Evolutionary conservation across 371 early-diverging fungal genomes (phyloP).

Genomic region (Actinomortierella ambigua): DNA sequence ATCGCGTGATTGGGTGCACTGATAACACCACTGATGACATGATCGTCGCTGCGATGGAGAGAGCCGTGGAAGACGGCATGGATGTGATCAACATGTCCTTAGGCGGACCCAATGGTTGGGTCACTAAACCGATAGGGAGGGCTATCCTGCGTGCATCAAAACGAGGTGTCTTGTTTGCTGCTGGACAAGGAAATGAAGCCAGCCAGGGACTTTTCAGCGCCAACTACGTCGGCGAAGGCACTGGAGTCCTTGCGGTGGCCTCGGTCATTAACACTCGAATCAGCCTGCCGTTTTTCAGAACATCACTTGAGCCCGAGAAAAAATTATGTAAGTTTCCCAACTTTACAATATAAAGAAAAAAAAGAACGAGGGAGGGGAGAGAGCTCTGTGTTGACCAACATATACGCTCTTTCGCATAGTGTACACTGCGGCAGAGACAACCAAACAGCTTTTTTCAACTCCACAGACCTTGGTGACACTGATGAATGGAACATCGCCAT

Average conservation of each 20-base stretch:
- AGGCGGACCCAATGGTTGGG: slow-evolving; percentile 46
- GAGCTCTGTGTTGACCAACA: too few relatives aligned
- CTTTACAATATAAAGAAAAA: too few relatives aligned
- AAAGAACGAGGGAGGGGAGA: too few relatives aligned
- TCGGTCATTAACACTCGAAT: slow-evolving; percentile 27
- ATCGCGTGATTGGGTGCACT: slow-evolving; percentile 33
- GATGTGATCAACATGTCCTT: slow-evolving; percentile 67
- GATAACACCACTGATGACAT: slow-evolving; percentile 67
- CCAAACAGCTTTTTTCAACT: too few relatives aligned
- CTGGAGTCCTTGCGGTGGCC: slow-evolving; percentile 16
- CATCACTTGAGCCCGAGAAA: slow-evolving; percentile 1
- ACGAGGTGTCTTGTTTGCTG: slow-evolving; percentile 17
- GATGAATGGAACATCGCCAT: slow-evolving; percentile 21
- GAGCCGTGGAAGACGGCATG: slow-evolving; percentile 72
- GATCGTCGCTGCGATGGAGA: slow-evolving; percentile 74
- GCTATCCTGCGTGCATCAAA: slow-evolving; percentile 2
- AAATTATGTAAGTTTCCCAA: slow-evolving; percentile 12
- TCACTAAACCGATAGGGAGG: slow-evolving; percentile 12
- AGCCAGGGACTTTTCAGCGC: slow-evolving; percentile 20
- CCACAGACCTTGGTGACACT: slow-evolving; percentile 4
- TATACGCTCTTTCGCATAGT: too few relatives aligned
- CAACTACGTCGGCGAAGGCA: slow-evolving; percentile 21
- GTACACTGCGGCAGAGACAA: too few relatives aligned
- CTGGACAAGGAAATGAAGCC: slow-evolving; percentile 31
- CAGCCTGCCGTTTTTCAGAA: slow-evolving; percentile 11